Evolutionary conservation across 441 rosid species (phyloP).

Genomic region (Dalechampia spathulata): DNA sequence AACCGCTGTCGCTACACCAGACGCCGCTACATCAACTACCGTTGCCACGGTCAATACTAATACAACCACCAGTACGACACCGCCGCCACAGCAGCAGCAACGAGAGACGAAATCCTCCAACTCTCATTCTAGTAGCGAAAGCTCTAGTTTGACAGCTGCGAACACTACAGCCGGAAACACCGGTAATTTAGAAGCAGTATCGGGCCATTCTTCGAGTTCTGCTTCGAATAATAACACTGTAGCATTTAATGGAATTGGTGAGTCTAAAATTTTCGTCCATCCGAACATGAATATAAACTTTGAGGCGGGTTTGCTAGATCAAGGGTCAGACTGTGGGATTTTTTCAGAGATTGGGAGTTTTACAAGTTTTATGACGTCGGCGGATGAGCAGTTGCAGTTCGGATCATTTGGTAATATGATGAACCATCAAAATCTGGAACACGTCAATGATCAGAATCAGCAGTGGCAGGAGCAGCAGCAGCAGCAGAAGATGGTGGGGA

Average conservation of each 20-base stretch:
- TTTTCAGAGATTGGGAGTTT: constrained; percentile 75
- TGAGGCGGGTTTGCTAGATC: constrained; percentile 47
- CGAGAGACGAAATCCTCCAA: constrained; percentile 18
- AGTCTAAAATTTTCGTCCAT: constrained; percentile 23
- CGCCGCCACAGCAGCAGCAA: constrained; percentile 7
- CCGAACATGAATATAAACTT: constrained; percentile 22
- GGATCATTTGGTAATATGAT: constrained; percentile 32
- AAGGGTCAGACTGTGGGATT: constrained; percentile 45
- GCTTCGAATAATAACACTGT: constrained; percentile 17
- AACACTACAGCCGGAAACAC: constrained; percentile 17
- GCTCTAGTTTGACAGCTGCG: constrained; percentile 73
- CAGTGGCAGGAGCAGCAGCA: background rate
- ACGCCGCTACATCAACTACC: constrained; percentile 3
- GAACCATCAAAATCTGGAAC: constrained; percentile 26
- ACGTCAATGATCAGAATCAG: constrained; percentile 21
- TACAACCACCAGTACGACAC: background rate
- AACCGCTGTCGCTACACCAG: constrained; percentile 6
- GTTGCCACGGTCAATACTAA: background rate
- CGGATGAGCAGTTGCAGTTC: constrained; percentile 39
- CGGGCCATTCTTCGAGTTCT: constrained; percentile 32
- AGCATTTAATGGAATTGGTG: constrained; percentile 16
- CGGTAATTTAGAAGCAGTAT: constrained; percentile 31
- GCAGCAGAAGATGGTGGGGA: constrained; percentile 21
- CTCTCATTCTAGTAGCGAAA: constrained; percentile 74
- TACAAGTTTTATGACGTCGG: constrained; percentile 31